phyloP scores from a whole-genome alignment of 139 green algal genomes.

The Medakamo hakoo region DNA sequence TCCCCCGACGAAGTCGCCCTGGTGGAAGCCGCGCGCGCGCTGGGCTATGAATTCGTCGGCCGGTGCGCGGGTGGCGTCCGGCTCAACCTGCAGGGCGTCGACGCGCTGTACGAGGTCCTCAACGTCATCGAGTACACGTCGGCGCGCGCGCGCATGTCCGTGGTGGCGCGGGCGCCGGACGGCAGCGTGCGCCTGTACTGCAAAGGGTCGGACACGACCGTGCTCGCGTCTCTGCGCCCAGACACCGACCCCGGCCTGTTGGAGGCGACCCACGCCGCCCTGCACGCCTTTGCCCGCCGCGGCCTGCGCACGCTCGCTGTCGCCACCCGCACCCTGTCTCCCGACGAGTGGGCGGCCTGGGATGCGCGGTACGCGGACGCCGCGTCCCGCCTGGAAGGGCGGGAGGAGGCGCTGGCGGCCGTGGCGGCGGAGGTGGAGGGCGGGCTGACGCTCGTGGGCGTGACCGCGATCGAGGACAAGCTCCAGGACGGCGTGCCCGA shows the following conservation, averaged over 20 bases:
- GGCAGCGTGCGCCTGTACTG: conserved; percentile 61
- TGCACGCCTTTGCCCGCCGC: conserved; percentile 23
- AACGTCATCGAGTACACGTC: conserved; percentile 85
- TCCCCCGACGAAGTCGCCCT: conserved; percentile 92
- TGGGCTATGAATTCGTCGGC: conserved; percentile 69
- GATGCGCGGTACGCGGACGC: conserved; percentile 38
- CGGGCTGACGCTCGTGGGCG: conserved; percentile 73
- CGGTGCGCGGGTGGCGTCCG: conserved; percentile 26
- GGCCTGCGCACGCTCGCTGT: conserved; percentile 38
- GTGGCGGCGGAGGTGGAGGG: conserved; percentile 43
- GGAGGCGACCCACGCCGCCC: conserved; percentile 12
- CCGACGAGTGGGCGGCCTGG: conserved; percentile 27
- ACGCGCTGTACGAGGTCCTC: conserved; percentile 61
- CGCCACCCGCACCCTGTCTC: conserved; percentile 22
- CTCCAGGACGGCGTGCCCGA: conserved; percentile 87
- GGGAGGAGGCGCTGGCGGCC: conserved; percentile 41
- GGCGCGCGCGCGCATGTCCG: conserved; percentile 30
- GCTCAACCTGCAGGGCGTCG: conserved; percentile 26
- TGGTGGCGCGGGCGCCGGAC: conserved; percentile 42
- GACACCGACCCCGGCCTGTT: conserved; percentile 11
- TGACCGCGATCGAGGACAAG: conserved; percentile 98
- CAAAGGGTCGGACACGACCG: conserved; percentile 74
- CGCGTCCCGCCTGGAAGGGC: conserved; percentile 21
- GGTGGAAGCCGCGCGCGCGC: conserved; percentile 72
- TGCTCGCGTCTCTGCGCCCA: conserved; percentile 42